Percentiles rank a stretch among this genome's conserved stretches.
phyloP scores from a whole-genome alignment of 1,284 basidiomycete species.

The Coniferiporia sulphurascens region DNA sequence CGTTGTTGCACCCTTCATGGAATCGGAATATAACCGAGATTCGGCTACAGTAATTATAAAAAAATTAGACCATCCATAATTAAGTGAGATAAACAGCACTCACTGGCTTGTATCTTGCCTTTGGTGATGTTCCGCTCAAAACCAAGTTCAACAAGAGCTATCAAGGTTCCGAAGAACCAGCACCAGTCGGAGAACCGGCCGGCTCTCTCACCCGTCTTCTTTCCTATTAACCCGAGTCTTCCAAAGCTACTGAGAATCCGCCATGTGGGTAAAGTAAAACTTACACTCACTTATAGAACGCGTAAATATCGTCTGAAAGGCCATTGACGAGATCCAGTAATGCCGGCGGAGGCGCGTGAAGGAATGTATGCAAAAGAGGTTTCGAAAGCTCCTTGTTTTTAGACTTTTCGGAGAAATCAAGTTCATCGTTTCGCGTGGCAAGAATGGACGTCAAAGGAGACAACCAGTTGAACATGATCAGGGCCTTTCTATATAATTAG shows the following conservation, averaged over 20 bases:
- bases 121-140: constrained; percentile 66
- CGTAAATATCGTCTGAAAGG: constrained; percentile 69
- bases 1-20: constrained; percentile 62
- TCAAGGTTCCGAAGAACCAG: constrained; percentile 73
- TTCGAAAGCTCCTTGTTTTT: constrained; percentile 32
- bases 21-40: constrained; percentile 64
- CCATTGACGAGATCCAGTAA: constrained; percentile 70
- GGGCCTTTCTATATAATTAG: constrained; percentile 52
- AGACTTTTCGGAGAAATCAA: constrained; percentile 23
- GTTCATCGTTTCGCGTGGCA: constrained; percentile 34
- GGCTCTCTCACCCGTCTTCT: constrained; percentile 58
- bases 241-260: not conserved
- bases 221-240: constrained; percentile 57
- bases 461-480: constrained; percentile 80
- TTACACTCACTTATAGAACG: constrained; percentile 43
- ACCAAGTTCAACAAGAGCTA: constrained; percentile 73
- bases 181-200: constrained; percentile 76
- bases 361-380: constrained; percentile 58
- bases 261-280: not conserved
- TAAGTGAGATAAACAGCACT: constrained; percentile 26
- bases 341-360: constrained; percentile 79
- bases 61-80: not conserved
- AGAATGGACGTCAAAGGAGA: constrained; percentile 62
- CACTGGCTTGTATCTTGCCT: constrained; percentile 38
- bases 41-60: constrained; percentile 48